Evolutionary conservation across 2,329 filamentous ascomycete genomes (phyloP).

Genomic region (Talaromyces rugulosus): DNA sequence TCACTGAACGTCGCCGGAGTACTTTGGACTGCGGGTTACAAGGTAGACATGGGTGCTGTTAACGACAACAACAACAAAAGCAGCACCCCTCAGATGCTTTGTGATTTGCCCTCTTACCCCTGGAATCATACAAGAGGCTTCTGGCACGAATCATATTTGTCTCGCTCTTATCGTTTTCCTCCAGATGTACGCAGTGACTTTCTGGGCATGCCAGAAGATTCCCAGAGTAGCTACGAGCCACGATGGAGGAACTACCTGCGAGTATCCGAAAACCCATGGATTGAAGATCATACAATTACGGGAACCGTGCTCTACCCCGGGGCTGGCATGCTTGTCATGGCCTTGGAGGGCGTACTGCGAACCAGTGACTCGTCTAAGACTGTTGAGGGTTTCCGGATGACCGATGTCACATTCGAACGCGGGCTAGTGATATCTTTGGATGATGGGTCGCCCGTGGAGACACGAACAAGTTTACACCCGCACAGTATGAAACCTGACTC

Average conservation of each 20-base stretch:
- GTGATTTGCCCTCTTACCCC: conserved; percentile 24
- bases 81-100: conserved; percentile 13
- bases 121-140: conserved; percentile 20
- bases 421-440: conserved; percentile 26
- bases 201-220: conserved; percentile 25
- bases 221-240: conserved; percentile 21
- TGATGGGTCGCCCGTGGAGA: conserved; percentile 12
- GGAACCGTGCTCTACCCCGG: conserved; percentile 21
- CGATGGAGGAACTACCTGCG: conserved; percentile 28
- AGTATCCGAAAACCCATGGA: conserved; percentile 28
- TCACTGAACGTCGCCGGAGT: conserved; percentile 18
- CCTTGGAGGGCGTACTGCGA: conserved; percentile 24
- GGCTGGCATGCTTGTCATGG: conserved; percentile 26
- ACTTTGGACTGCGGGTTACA: conserved; percentile 17
- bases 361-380: conserved; percentile 10
- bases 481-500: neutral
- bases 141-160: conserved; percentile 23
- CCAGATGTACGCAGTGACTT: conserved; percentile 24
- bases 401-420: conserved; percentile 17
- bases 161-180: conserved; percentile 20
- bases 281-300: conserved; percentile 23
- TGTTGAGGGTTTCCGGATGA: neutral
- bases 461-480: neutral
- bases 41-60: conserved; percentile 18
- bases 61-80: conserved; percentile 13